A percentile compares a stretch with the other conserved stretches of the same genome.
These are phyloP conservation scores for Schizothecium vesticola DNA, from an alignment of 495 filamentous ascomycete genomes.

Conservation along the genomic window DNA sequence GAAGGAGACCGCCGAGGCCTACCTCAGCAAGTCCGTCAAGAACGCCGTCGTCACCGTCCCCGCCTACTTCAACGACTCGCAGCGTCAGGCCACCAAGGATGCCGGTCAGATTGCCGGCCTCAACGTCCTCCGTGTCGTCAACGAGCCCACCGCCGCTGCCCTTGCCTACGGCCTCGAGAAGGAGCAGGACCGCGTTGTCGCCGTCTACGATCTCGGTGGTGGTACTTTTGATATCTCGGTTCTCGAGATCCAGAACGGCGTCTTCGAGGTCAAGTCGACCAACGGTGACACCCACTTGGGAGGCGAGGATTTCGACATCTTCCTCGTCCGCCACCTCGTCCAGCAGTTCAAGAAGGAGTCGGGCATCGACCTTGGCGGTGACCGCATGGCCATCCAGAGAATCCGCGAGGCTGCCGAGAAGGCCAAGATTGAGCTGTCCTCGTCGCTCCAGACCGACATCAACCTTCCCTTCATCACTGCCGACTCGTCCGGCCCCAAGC, in stretches of 20 bases:
- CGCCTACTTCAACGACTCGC: slow-evolving; percentile 97
- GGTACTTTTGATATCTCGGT: slow-evolving; percentile 99
- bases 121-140: slow-evolving; percentile 93
- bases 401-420: slow-evolving; percentile 99
- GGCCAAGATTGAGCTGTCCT: slow-evolving; percentile 99
- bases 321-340: slow-evolving; percentile 89
- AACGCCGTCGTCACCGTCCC: slow-evolving; percentile 96
- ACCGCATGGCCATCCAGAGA: slow-evolving; percentile 99
- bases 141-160: slow-evolving; percentile 93
- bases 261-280: slow-evolving; percentile 98
- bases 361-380: slow-evolving; percentile 80
- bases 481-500: slow-evolving; percentile 88
- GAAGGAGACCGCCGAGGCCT: slow-evolving; percentile 95
- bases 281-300: slow-evolving; percentile 97
- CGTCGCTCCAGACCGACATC: slow-evolving; percentile 94
- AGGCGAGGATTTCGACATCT: slow-evolving; percentile 98
- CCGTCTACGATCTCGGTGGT: slow-evolving; percentile 97
- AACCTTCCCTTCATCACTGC: slow-evolving; percentile 99
- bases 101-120: slow-evolving; percentile 93
- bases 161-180: slow-evolving; percentile 95
- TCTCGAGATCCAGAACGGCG: slow-evolving; percentile 94
- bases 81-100: slow-evolving; percentile 97
- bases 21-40: slow-evolving; percentile 82
- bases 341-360: slow-evolving; percentile 95
- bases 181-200: slow-evolving; percentile 82